These are phyloP conservation scores for Phellinidium pouzarii DNA, from an alignment of 1,284 basidiomycete genomes.

Conservation along the genomic window DNA sequence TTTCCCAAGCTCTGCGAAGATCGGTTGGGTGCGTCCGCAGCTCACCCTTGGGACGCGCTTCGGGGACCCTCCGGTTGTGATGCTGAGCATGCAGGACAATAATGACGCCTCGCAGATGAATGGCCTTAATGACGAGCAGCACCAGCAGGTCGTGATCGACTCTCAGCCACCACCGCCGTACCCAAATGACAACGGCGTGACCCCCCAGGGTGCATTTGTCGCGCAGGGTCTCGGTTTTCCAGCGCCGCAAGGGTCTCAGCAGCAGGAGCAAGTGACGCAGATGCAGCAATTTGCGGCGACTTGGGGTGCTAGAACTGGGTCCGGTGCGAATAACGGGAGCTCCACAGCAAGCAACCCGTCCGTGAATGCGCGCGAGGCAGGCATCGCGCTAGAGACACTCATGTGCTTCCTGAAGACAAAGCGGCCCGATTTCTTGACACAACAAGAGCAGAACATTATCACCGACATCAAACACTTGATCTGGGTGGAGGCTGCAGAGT, in stretches of 20 bases:
- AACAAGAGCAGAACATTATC: slow-evolving; percentile 11
- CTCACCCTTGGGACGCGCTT: background rate
- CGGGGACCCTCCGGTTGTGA: background rate
- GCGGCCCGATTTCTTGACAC: slow-evolving; percentile 5
- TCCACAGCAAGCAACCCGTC: background rate
- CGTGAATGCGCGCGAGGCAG: slow-evolving; percentile 9
- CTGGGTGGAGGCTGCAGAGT: slow-evolving; percentile 3
- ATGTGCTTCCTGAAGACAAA: slow-evolving; percentile 12
- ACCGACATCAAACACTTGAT: slow-evolving; percentile 12
- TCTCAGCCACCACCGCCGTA: slow-evolving; percentile 4
- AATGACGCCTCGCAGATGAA: background rate
- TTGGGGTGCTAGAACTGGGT: background rate
- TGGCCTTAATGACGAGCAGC: background rate
- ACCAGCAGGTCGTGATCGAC: background rate
- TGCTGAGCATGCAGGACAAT: background rate
- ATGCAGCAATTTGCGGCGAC: background rate
- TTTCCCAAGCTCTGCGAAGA: background rate
- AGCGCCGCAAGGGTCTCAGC: background rate
- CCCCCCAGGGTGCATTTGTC: background rate
- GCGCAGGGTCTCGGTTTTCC: background rate
- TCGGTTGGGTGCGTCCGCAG: background rate
- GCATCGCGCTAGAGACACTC: slow-evolving; percentile 6
- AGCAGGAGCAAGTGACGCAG: background rate
- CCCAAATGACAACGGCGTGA: background rate
- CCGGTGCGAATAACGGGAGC: background rate